Conservation (phyloP, 2,329 filamentous ascomycete species). For the Colletotrichum navitas region DNA sequence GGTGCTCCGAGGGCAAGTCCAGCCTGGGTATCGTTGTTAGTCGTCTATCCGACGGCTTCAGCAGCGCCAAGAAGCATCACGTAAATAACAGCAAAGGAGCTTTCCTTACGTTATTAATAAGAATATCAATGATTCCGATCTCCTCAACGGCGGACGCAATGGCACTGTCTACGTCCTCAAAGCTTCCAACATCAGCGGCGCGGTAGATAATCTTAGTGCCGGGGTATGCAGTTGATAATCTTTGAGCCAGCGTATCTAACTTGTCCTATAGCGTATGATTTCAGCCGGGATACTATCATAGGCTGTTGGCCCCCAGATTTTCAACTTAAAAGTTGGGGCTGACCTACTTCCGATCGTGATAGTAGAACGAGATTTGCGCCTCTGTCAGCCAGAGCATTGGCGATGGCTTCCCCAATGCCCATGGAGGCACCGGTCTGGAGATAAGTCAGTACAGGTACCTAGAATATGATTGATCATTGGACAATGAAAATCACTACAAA, state of each 20-base stretch:
- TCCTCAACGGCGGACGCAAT: slow-evolving; percentile 50
- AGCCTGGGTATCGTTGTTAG: slow-evolving; percentile 46
- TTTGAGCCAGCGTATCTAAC: slow-evolving; percentile 43
- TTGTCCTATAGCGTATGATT: slow-evolving; percentile 35
- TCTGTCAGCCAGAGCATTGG: slow-evolving; percentile 52
- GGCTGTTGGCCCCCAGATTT: neutral
- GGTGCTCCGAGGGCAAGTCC: slow-evolving; percentile 62
- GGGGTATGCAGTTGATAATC: slow-evolving; percentile 40
- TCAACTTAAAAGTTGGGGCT: neutral
- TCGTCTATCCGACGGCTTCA: neutral
- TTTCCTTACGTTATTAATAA: slow-evolving; percentile 58
- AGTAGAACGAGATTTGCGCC: slow-evolving; percentile 58
- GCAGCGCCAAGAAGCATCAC: neutral
- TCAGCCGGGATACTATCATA: neutral
- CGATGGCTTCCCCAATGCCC: slow-evolving; percentile 61
- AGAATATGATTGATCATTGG: neutral
- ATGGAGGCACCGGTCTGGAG: slow-evolving; percentile 56
- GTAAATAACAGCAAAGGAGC: neutral
- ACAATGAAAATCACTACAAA: neutral
- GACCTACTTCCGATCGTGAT: slow-evolving; percentile 51
- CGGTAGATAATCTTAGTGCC: slow-evolving; percentile 29
- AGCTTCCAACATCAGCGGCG: slow-evolving; percentile 49
- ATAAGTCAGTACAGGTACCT: neutral
- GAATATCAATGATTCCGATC: slow-evolving; percentile 55
- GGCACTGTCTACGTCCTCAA: slow-evolving; percentile 50